Evolutionary conservation across 495 filamentous ascomycete genomes (phyloP).

Genomic region (Penicillium tannophilum): DNA sequence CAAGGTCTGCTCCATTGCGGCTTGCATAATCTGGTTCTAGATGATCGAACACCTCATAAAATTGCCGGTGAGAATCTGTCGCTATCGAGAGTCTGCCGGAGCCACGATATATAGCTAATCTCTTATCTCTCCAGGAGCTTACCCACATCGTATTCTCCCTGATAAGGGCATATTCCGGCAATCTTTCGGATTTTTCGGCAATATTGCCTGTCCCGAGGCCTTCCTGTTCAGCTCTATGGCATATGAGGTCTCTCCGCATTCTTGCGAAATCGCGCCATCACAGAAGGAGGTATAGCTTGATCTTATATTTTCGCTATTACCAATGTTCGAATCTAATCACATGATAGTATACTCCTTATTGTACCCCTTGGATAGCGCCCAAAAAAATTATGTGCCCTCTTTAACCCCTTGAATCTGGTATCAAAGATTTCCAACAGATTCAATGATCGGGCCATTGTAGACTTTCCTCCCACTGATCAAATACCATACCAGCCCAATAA

Average conservation of each 20-base stretch:
- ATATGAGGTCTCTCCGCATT: too few relatives aligned
- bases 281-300: too few relatives aligned
- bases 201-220: too few relatives aligned
- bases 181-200: neutral
- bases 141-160: neutral
- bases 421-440: neutral
- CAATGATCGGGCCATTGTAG: constrained; percentile 28
- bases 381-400: too few relatives aligned
- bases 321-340: too few relatives aligned
- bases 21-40: neutral
- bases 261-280: too few relatives aligned
- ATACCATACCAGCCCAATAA: constrained; percentile 31
- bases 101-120: neutral
- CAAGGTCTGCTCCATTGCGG: neutral
- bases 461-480: constrained; percentile 14
- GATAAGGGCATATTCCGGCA: neutral
- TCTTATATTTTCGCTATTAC: too few relatives aligned
- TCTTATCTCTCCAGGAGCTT: neutral
- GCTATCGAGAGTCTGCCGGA: neutral
- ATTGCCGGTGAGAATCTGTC: neutral
- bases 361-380: too few relatives aligned
- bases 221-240: too few relatives aligned
- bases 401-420: too few relatives aligned
- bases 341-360: too few relatives aligned
- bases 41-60: neutral